phyloP scores from a whole-genome alignment of 768 basidiomycete species.

The Thelephora ganbajun region DNA sequence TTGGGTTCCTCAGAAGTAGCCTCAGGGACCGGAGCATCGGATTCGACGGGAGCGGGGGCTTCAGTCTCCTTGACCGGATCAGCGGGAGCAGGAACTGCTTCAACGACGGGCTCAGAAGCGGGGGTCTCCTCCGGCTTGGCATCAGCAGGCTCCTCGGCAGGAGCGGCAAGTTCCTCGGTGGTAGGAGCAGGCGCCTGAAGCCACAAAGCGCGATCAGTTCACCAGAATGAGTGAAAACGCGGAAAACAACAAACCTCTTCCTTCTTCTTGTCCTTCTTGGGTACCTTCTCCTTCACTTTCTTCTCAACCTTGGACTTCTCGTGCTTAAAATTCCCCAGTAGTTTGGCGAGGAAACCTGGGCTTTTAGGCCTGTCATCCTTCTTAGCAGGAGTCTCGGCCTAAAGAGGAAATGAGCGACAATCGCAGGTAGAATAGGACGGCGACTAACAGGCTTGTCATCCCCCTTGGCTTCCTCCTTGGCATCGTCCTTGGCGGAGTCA shows the following conservation, averaged over 20 bases:
- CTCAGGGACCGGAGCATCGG: conserved; percentile 21
- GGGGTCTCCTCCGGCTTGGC: conserved; percentile 30
- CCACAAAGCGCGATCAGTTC: not conserved
- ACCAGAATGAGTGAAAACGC: not conserved
- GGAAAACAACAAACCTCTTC: conserved; percentile 27
- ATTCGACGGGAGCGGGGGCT: conserved; percentile 29
- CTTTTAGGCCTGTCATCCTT: conserved; percentile 77
- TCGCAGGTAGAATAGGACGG: not conserved
- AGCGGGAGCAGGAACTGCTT: conserved; percentile 21
- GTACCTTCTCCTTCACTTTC: conserved; percentile 50
- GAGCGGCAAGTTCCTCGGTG: conserved; percentile 26
- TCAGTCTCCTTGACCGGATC: conserved; percentile 66
- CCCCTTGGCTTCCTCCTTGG: conserved; percentile 20
- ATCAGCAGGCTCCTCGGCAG: conserved; percentile 21
- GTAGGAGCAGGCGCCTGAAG: conserved; percentile 18
- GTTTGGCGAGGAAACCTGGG: conserved; percentile 59
- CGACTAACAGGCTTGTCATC: conserved; percentile 22
- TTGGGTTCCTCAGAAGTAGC: conserved; percentile 14
- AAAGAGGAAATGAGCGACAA: conserved; percentile 3
- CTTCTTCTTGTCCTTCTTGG: conserved; percentile 78
- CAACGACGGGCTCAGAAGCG: conserved; percentile 17
- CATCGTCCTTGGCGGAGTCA: conserved; percentile 16
- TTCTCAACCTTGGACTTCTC: conserved; percentile 39
- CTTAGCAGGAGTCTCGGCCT: conserved; percentile 42
- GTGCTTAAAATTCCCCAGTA: conserved; percentile 68